Base-by-base conservation (phyloP, 176 grass and related monocot genomes). In the Lolium multiflorum region DNA sequence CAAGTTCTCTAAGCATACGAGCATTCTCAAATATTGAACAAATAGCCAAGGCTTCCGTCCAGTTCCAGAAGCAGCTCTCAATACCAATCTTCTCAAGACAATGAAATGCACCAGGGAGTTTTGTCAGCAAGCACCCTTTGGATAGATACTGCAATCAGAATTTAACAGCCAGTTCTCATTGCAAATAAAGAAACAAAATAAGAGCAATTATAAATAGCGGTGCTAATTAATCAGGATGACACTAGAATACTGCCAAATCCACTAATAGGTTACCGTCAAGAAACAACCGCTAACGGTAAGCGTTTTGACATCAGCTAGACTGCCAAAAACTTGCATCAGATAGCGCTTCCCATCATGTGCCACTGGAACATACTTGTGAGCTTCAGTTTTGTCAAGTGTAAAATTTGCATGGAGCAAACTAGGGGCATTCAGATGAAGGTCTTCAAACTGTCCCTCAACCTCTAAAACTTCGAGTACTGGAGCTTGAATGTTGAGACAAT, bases 311-410 rank as follows among this genome's bases (percentile, higher is more conserved):
- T 44, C 0, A 66, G 78, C 50, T 31, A 50, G 78, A 43, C 78
- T 80, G 59, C 22, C 78, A 63, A 80, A 80, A 80, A 56, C 24
- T 80, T 80, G 78, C n/a, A 47, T 64, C 17, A 65, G 21, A 18
- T 65, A 65, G 59, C 43, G 17, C 48, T 65, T 80, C 21, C 8
- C 44, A 37, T 64, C 78, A 24, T 18, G 11, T 11, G 5, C 41
- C 8, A 65, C 21, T 11, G 59, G 59, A 49, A 80, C 59, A 65
- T 41, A 65, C 22, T 80, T n/a, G 13, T 80, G 6, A 21, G 41
- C 14, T 64, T 64, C 57, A 25, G 3, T 26, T 16, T 80, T 18
- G 41, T 49, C 59, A 6, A 65, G 41, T 65, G 6, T 50, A 49
- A 80, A 20, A 63, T 49, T 16, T 6, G 12, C 38, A 15, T 47